A percentile compares a stretch with the other conserved stretches of the same genome.
Conservation (phyloP, 192 early-diverging fungal genomes). For the Rhizophagus sp. region DNA sequence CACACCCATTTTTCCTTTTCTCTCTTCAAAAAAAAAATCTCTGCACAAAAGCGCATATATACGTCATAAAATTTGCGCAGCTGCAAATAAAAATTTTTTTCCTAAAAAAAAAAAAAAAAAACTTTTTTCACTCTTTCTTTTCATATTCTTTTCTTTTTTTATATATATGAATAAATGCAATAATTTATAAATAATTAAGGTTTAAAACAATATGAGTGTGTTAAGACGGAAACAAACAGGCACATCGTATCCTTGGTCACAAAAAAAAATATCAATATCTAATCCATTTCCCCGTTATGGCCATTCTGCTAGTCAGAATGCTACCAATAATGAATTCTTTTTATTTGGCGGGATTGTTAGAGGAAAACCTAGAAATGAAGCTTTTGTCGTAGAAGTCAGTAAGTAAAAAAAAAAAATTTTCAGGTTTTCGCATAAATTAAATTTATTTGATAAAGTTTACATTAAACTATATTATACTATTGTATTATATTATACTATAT, state of each 20-base stretch:
- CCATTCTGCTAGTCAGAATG: slow-evolving; percentile 38
- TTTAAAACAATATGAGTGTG: neutral
- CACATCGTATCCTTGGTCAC: slow-evolving; percentile 17
- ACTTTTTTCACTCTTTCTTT: neutral
- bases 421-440: no score
- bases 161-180: neutral
- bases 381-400: slow-evolving; percentile 43
- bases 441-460: no score
- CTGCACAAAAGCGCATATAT: neutral
- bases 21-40: neutral
- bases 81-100: no score
- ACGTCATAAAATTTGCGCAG: neutral
- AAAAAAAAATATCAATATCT: slow-evolving; percentile 15
- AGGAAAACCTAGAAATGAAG: slow-evolving; percentile 40
- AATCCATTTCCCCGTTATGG: slow-evolving; percentile 43
- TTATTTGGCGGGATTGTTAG: slow-evolving; percentile 45
- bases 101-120: no score
- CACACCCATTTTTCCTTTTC: neutral
- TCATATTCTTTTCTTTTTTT: neutral
- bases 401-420: slow-evolving; percentile 24
- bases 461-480: no score
- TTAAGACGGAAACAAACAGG: neutral
- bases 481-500: no score
- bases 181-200: neutral
- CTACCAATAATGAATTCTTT: slow-evolving; percentile 42